Base-by-base conservation (phyloP, 352 stramenopile genomes). In the Phytopythium delawarense region DNA sequence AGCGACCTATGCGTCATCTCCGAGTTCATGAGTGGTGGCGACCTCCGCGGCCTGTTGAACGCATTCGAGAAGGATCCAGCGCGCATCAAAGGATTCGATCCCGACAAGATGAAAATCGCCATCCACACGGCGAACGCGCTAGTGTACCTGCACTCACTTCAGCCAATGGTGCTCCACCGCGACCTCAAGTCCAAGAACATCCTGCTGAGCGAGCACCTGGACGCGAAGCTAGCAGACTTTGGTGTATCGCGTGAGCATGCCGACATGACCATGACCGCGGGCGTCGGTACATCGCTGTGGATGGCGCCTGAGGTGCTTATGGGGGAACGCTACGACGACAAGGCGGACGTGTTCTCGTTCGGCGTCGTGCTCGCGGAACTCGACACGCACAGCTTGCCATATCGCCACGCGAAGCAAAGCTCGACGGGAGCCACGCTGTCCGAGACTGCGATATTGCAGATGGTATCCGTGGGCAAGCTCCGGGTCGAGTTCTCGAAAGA, bases 301-400 rank as follows among this genome's bases (percentile, higher is more conserved):
- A 79, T 79, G 69, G 72, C 72, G 2, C 72, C 70, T 3, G 72
- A 78, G 55, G 68, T 81, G 2, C 74, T 81, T 63, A 69, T 79
- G 62, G 69, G 74, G 15, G 69, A 77, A 28, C 52, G 64, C 0
- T 78, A 79, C 50, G 71, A 79, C 16, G 74, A 75, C 42, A 82
- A 79, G 54, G 74, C 71, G 4, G 74, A 82, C 25, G 76, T 79
- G 53, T 82, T 78, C 44, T 79, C 74, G 7, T 79, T 82, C n/a
- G 74, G 74, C 18, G 71, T 79, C 7, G 74, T 82, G 48, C 56
- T 82, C 5, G 71, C 68, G 1, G 74, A 81, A 45, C 61, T 81
- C 1, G 71, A 79, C 49, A 64, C 57, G 5, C 71, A 82, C 53
- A 42, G 63, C 2, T 62, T 62, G 44, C 69, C 69, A 16, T 79